phyloP scores from a whole-genome alignment of 805 yeast genomes.

The Candida maesae region DNA sequence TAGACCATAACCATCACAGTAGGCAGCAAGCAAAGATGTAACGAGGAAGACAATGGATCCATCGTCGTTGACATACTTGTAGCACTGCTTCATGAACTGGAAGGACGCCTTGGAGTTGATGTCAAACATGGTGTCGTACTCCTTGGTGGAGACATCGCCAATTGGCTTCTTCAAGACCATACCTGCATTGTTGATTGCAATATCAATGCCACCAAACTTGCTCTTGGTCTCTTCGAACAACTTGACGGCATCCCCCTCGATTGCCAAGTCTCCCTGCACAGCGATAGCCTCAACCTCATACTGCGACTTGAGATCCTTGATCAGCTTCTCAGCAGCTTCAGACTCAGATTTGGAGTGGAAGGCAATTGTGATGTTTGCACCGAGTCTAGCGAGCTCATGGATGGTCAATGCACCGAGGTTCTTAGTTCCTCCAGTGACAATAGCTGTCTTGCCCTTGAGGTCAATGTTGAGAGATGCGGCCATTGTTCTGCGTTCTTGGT shows the following conservation, averaged over 20 bases:
- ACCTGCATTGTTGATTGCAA: slow-evolving; percentile 68
- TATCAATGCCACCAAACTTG: slow-evolving; percentile 49
- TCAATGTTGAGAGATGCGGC: slow-evolving; percentile 25
- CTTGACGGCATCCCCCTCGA: slow-evolving; percentile 38
- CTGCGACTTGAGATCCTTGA: slow-evolving; percentile 32
- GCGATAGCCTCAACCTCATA: slow-evolving; percentile 36
- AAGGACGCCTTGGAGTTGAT: slow-evolving; percentile 59
- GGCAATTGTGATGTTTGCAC: slow-evolving; percentile 51
- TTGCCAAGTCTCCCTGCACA: slow-evolving; percentile 23
- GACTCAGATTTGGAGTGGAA: slow-evolving; percentile 45
- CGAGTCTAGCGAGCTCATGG: slow-evolving; percentile 49
- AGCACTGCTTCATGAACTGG: slow-evolving; percentile 56
- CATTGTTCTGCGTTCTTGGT: slow-evolving; percentile 9
- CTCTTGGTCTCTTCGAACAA: slow-evolving; percentile 44
- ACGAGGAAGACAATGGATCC: slow-evolving; percentile 57
- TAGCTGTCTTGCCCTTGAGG: slow-evolving; percentile 43
- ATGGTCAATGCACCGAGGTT: slow-evolving; percentile 56
- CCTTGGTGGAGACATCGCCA: slow-evolving; percentile 47
- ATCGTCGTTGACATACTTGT: slow-evolving; percentile 42
- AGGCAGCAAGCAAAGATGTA: slow-evolving; percentile 65
- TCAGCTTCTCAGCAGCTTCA: slow-evolving; percentile 34
- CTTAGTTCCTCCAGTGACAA: slow-evolving; percentile 61
- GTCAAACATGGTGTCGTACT: slow-evolving; percentile 50
- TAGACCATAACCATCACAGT: slow-evolving; percentile 46
- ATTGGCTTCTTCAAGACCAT: slow-evolving; percentile 61